A percentile compares a stretch with the other conserved stretches of the same genome.
phyloP scores from a whole-genome alignment of 257 asterid species.

The Solanum neorickii region DNA sequence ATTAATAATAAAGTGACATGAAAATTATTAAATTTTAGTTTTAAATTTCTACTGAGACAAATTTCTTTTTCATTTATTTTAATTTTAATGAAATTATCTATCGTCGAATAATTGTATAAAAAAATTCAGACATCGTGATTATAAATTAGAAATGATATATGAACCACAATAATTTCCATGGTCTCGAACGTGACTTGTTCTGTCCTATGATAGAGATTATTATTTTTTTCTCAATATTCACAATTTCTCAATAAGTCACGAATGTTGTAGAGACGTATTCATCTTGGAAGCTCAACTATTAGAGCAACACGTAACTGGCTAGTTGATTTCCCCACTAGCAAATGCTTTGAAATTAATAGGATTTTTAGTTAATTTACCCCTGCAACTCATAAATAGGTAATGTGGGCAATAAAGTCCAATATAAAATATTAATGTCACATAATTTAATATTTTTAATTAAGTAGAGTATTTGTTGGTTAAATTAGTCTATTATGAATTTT shows the following conservation, averaged over 20 bases:
- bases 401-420: background rate
- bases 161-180: background rate
- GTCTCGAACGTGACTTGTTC: background rate
- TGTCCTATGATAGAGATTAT: background rate
- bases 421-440: background rate
- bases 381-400: background rate
- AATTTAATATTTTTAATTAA: background rate
- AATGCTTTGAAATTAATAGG: background rate
- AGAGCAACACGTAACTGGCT: background rate
- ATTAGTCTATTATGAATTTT: background rate
- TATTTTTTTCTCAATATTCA: background rate
- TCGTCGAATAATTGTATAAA: background rate
- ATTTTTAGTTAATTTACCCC: background rate
- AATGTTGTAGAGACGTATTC: background rate
- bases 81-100: background rate
- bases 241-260: background rate
- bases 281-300: background rate
- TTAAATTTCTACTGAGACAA: no score
- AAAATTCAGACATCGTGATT: rapidly evolving
- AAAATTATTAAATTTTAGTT: no score
- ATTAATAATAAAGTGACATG: no score
- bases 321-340: background rate
- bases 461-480: background rate
- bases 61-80: background rate
- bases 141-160: background rate